Evolutionary conservation across 2,329 filamentous ascomycete genomes (phyloP).

Genomic region (Cyanodermella asteris): DNA sequence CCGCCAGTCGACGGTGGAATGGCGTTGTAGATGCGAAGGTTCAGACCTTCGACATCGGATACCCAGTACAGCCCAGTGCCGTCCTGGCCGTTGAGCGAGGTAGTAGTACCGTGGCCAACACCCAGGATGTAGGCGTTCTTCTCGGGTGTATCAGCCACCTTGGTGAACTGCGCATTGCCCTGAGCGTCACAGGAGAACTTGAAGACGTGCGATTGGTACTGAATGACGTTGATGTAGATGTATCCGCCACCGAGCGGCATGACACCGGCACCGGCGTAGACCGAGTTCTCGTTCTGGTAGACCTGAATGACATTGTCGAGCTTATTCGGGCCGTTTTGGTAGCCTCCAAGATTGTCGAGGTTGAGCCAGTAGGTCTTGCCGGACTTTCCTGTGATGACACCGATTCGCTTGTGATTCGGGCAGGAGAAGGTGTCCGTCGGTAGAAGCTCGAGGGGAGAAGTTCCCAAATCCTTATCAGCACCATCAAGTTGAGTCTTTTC

Average conservation of each 20-base stretch:
- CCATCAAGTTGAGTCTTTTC: conserved; percentile 28
- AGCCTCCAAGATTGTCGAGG: conserved; percentile 27
- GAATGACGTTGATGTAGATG: conserved; percentile 30
- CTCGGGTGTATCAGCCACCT: conserved; percentile 27
- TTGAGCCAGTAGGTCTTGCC: conserved; percentile 30
- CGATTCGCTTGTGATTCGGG: conserved; percentile 23
- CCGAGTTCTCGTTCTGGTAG: conserved; percentile 26
- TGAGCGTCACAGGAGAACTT: conserved; percentile 30
- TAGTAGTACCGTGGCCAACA: conserved; percentile 34
- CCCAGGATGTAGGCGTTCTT: conserved; percentile 32
- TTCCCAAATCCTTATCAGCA: conserved; percentile 27
- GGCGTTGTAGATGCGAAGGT: conserved; percentile 31
- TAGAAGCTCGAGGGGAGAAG: conserved; percentile 22
- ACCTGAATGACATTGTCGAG: conserved; percentile 23
- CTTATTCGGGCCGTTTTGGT: conserved; percentile 22
- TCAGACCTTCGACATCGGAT: conserved; percentile 31
- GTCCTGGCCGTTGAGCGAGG: conserved; percentile 29
- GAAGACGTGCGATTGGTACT: conserved; percentile 33
- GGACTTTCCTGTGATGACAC: conserved; percentile 27
- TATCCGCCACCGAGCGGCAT: conserved; percentile 26
- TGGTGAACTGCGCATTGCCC: conserved; percentile 31
- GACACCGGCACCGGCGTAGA: conserved; percentile 26
- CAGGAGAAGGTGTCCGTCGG: conserved; percentile 22
- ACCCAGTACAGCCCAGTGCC: conserved; percentile 37
- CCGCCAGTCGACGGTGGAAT: conserved; percentile 28